A percentile compares a stretch with the other conserved stretches of the same genome.
These are phyloP conservation scores for Metarhizium brunneum DNA, from an alignment of 2,329 filamentous ascomycete genomes.

Conservation along the genomic window DNA sequence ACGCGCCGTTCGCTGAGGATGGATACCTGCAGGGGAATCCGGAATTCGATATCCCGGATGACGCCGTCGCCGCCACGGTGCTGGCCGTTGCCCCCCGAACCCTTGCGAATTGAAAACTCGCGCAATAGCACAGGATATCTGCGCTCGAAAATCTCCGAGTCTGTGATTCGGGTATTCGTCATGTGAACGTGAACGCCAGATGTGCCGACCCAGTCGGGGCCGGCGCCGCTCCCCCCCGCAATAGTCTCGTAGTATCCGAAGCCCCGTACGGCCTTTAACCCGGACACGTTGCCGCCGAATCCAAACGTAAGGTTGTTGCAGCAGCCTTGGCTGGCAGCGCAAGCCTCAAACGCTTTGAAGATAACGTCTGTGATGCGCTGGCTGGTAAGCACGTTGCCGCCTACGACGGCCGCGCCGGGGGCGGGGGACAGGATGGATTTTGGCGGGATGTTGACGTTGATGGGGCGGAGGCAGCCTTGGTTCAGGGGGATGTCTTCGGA, in stretches of 20 bases:
- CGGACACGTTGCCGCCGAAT: constrained; percentile 43
- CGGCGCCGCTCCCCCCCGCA: constrained; percentile 58
- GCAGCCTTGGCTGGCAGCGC: constrained; percentile 69
- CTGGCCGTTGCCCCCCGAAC: constrained; percentile 56
- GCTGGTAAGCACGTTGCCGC: constrained; percentile 59
- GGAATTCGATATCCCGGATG: constrained; percentile 69
- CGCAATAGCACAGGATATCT: constrained; percentile 63
- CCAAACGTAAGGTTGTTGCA: constrained; percentile 82
- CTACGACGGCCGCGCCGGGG: constrained; percentile 70
- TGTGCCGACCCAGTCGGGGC: constrained; percentile 38
- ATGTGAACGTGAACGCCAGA: constrained; percentile 41
- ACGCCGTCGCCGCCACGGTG: constrained; percentile 66
- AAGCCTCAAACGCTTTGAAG: constrained; percentile 66
- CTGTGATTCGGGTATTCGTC: constrained; percentile 73
- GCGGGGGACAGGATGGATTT: constrained; percentile 68
- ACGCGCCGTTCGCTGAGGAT: constrained; percentile 73
- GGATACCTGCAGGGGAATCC: constrained; percentile 65
- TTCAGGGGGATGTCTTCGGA: constrained; percentile 76
- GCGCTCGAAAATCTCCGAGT: constrained; percentile 35
- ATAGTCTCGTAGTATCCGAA: constrained; percentile 54
- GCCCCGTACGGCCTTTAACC: constrained; percentile 27
- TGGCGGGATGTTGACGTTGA: constrained; percentile 63
- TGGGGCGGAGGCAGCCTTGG: constrained; percentile 70
- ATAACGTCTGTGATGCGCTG: constrained; percentile 36
- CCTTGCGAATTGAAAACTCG: constrained; percentile 57